Percentiles rank a stretch among this genome's conserved stretches.
Conservation (phyloP, 331 rosid genomes). For the Stylosanthes scabra region DNA sequence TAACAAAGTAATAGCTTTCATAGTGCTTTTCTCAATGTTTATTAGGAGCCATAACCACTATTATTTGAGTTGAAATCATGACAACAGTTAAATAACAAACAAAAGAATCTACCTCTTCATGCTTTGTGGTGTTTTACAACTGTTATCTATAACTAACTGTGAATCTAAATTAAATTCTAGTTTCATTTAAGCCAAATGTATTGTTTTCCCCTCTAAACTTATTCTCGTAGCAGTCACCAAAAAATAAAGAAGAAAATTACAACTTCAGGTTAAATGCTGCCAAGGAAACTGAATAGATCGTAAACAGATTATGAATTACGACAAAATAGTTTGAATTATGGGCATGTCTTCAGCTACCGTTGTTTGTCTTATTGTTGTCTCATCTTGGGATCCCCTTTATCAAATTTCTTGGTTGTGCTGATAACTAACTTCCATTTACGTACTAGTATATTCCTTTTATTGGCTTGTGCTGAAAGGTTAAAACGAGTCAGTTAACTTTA, state of each 20-base stretch:
- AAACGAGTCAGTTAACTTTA: background rate
- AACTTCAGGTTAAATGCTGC: background rate
- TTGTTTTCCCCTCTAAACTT: too few relatives aligned
- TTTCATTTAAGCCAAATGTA: too few relatives aligned
- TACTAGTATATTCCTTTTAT: slow-evolving; percentile 13
- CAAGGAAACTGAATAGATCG: too few relatives aligned
- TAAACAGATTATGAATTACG: too few relatives aligned
- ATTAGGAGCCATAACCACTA: too few relatives aligned
- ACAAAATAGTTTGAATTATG: background rate
- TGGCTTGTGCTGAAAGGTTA: background rate
- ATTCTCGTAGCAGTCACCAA: too few relatives aligned
- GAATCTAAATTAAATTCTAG: background rate
- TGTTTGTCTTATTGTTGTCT: background rate
- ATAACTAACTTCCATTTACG: background rate
- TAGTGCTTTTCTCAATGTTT: too few relatives aligned
- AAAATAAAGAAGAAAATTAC: background rate
- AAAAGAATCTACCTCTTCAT: background rate
- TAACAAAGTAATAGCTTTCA: too few relatives aligned
- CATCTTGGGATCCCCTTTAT: background rate
- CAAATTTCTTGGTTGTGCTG: background rate
- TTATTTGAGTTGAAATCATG: too few relatives aligned
- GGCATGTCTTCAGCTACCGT: background rate
- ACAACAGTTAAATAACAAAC: too few relatives aligned
- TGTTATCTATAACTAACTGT: background rate
- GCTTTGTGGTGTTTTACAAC: background rate